Conservation (phyloP, 306 rosid genomes). For the Citrullus colocynthis region DNA sequence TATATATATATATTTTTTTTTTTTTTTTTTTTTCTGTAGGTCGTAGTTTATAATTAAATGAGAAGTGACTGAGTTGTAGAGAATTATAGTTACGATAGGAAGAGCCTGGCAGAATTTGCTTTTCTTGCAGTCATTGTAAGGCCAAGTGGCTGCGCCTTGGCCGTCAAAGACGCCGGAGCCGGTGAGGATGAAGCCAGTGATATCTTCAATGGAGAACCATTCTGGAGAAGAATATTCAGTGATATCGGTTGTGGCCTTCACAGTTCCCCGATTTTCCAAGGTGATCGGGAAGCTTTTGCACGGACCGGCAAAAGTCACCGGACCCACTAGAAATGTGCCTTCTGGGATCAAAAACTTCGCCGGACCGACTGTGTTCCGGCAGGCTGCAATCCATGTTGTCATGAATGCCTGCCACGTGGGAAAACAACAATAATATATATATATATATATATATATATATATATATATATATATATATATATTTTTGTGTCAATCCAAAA, state of each 20-base stretch:
- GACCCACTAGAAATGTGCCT: constrained; percentile 37
- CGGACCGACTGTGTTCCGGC: constrained; percentile 20
- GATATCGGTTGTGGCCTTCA: constrained; percentile 34
- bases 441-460: too few relatives aligned
- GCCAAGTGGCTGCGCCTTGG: constrained; percentile 43
- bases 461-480: too few relatives aligned
- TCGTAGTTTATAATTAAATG: background rate
- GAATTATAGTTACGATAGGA: constrained; percentile 32
- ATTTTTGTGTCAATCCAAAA: too few relatives aligned
- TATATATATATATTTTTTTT: too few relatives aligned
- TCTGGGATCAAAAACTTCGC: constrained; percentile 47
- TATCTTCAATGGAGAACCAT: constrained; percentile 34
- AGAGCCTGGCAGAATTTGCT: constrained; percentile 16
- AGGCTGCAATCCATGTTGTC: constrained; percentile 57
- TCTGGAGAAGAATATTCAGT: constrained; percentile 31
- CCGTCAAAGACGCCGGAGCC: constrained; percentile 60
- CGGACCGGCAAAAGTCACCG: constrained; percentile 51
- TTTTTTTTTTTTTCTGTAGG: too few relatives aligned
- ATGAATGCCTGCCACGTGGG: constrained; percentile 39
- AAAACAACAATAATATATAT: too few relatives aligned
- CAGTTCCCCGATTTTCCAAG: constrained; percentile 32
- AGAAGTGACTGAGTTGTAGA: background rate
- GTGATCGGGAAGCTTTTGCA: constrained; percentile 42
- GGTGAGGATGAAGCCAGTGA: constrained; percentile 28
- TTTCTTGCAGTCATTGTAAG: constrained; percentile 8